These are phyloP conservation scores for Suhomyces bribrorum DNA, from an alignment of 1,139 yeast genomes.

Conservation along the genomic window DNA sequence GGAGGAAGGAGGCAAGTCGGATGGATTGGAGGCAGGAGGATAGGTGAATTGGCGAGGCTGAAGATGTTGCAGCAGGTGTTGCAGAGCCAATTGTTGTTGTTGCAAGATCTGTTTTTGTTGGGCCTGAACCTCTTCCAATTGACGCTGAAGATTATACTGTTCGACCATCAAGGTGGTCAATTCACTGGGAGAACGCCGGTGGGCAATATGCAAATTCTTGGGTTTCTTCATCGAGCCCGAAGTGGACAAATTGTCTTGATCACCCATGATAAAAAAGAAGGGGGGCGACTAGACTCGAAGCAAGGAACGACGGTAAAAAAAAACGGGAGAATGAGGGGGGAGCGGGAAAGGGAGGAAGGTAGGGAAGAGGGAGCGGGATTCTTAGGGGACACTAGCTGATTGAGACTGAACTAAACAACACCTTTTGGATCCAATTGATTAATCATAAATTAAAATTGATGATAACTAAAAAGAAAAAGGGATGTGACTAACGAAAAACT, in stretches of 20 bases:
- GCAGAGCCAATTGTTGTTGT: constrained; percentile 53
- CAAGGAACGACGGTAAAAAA: constrained; percentile 1
- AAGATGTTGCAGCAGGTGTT: constrained; percentile 13
- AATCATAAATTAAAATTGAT: no score
- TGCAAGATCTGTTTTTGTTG: constrained; percentile 86
- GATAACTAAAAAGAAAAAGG: not conserved
- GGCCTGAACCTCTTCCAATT: constrained; percentile 84
- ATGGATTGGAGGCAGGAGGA: constrained; percentile 15
- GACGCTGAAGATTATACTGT: constrained; percentile 90
- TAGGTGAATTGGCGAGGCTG: constrained; percentile 18
- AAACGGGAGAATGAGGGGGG: constrained; percentile 1
- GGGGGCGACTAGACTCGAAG: constrained; percentile 1
- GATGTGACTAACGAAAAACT: not conserved
- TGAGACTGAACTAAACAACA: no score
- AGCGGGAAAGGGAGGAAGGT: not conserved
- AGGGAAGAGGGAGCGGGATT: not conserved
- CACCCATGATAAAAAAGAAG: constrained; percentile 8
- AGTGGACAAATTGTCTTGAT: constrained; percentile 18
- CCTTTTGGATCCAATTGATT: not conserved
- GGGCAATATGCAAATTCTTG: constrained; percentile 77
- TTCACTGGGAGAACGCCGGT: constrained; percentile 91
- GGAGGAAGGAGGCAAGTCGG: constrained; percentile 30
- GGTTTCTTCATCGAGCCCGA: constrained; percentile 29
- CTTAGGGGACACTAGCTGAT: not conserved
- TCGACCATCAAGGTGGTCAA: constrained; percentile 93